Percentiles rank a stretch among this genome's conserved stretches.
Conservation (phyloP, 257 asterid genomes). For the Ligustrum vulgare region DNA sequence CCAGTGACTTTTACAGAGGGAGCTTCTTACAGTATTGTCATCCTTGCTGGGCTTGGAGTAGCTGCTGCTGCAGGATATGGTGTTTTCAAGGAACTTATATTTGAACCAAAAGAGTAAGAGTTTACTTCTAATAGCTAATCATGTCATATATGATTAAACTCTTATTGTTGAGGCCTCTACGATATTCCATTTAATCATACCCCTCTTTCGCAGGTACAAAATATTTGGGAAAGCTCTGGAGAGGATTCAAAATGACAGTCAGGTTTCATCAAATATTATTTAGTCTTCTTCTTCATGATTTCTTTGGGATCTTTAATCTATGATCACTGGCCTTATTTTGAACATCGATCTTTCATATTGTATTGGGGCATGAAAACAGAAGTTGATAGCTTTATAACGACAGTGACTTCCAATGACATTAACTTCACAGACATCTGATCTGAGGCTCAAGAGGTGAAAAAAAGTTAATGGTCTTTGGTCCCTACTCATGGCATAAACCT, state of each 20-base stretch:
- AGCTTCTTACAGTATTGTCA: conserved; percentile 54
- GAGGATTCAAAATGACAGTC: conserved; percentile 59
- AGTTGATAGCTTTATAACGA: neutral
- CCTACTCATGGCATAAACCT: neutral
- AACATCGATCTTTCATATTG: neutral
- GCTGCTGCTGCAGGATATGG: conserved; percentile 66
- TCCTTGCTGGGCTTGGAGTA: conserved; percentile 61
- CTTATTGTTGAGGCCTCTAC: neutral
- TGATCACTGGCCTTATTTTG: neutral
- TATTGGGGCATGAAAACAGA: neutral
- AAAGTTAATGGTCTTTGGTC: neutral
- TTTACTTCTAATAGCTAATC: neutral
- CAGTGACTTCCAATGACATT: neutral
- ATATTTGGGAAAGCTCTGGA: conserved; percentile 60
- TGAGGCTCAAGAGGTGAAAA: neutral
- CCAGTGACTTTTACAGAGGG: conserved; percentile 67
- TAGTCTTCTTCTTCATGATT: neutral
- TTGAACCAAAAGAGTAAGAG: conserved; percentile 63
- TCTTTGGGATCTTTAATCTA: neutral
- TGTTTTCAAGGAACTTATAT: conserved; percentile 58
- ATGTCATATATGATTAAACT: neutral
- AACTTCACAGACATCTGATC: neutral
- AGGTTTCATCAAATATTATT: conserved; percentile 38
- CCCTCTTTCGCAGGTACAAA: conserved; percentile 41
- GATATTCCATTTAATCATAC: neutral